Evolutionary conservation across 768 basidiomycete species (phyloP).

Genomic region (Gymnopilus junonius): DNA sequence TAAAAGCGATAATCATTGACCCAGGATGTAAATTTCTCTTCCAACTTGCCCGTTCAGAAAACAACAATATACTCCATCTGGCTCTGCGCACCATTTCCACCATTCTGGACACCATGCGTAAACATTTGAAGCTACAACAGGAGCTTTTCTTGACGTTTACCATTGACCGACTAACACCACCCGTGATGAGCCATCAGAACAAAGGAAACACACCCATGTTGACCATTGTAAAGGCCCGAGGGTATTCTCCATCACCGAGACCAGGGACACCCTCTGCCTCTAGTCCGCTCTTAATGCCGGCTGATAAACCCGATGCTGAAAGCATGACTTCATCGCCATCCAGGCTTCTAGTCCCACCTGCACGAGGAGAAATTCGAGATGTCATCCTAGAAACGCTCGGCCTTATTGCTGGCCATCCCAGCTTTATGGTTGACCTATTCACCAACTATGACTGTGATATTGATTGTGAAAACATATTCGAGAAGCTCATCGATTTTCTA

Average conservation of each 20-base stretch:
- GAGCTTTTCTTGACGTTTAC: slow-evolving; percentile 95
- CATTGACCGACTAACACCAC: slow-evolving; percentile 84
- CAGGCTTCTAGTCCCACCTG: slow-evolving; percentile 69
- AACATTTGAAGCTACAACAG: slow-evolving; percentile 89
- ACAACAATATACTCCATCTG: slow-evolving; percentile 74
- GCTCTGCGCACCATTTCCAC: slow-evolving; percentile 87
- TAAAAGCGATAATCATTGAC: slow-evolving; percentile 80
- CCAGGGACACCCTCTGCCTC: slow-evolving; percentile 55
- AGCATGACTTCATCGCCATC: slow-evolving; percentile 47
- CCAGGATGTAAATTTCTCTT: slow-evolving; percentile 96
- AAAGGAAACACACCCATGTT: slow-evolving; percentile 25
- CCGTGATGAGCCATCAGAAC: slow-evolving; percentile 33
- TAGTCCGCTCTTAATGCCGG: slow-evolving; percentile 36
- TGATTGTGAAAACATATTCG: slow-evolving; percentile 96
- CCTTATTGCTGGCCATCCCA: slow-evolving; percentile 80
- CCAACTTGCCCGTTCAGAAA: slow-evolving; percentile 93
- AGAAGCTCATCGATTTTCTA: slow-evolving; percentile 85
- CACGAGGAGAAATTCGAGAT: slow-evolving; percentile 86
- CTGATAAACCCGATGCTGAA: slow-evolving; percentile 49
- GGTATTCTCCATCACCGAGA: slow-evolving; percentile 48
- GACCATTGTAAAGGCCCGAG: slow-evolving; percentile 36
- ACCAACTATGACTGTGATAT: slow-evolving; percentile 97
- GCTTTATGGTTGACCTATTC: slow-evolving; percentile 96
- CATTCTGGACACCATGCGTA: slow-evolving; percentile 85
- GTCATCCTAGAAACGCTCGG: slow-evolving; percentile 87